These are phyloP conservation scores for Amphirosellinia nigrospora DNA, from an alignment of 495 filamentous ascomycete species.

Conservation along the genomic window DNA sequence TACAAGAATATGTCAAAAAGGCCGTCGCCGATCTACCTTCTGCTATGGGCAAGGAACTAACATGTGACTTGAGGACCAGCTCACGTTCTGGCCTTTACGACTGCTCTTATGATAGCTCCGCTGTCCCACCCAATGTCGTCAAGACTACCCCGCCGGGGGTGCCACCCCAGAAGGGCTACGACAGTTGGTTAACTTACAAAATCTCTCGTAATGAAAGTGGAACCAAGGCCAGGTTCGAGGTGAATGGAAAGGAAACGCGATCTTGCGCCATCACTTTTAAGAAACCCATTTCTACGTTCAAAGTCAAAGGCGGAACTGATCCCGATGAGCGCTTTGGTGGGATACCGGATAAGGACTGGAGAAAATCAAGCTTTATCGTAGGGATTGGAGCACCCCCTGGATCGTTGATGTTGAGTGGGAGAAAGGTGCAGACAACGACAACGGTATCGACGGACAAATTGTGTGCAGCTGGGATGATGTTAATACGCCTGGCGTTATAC, in stretches of 20 bases:
- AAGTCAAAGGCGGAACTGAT: conserved; percentile 60
- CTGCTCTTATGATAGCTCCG: conserved; percentile 73
- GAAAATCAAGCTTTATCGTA: conserved; percentile 68
- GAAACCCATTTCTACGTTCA: conserved; percentile 64
- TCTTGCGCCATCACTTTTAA: conserved; percentile 72
- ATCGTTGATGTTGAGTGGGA: conserved; percentile 76
- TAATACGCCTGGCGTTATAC: conserved; percentile 73
- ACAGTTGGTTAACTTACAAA: conserved; percentile 68
- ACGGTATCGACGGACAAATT: conserved; percentile 68
- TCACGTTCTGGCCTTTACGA: conserved; percentile 54
- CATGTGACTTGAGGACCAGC: conserved; percentile 52
- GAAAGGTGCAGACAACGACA: conserved; percentile 31
- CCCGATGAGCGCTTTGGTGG: conserved; percentile 63
- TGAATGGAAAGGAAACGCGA: conserved; percentile 70
- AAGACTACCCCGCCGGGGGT: conserved; percentile 46
- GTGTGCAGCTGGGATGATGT: conserved; percentile 90
- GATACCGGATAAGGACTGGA: conserved; percentile 52
- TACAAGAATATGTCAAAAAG: conserved; percentile 71
- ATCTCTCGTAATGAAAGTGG: conserved; percentile 52
- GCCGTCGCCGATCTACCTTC: conserved; percentile 74
- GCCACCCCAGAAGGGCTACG: conserved; percentile 52
- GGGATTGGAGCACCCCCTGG: conserved; percentile 77
- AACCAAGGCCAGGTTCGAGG: conserved; percentile 59
- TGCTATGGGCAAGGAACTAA: conserved; percentile 64
- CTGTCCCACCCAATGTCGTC: conserved; percentile 63